Conservation (phyloP, 140 eudicot species). For the Erigeron philadelphicus region DNA sequence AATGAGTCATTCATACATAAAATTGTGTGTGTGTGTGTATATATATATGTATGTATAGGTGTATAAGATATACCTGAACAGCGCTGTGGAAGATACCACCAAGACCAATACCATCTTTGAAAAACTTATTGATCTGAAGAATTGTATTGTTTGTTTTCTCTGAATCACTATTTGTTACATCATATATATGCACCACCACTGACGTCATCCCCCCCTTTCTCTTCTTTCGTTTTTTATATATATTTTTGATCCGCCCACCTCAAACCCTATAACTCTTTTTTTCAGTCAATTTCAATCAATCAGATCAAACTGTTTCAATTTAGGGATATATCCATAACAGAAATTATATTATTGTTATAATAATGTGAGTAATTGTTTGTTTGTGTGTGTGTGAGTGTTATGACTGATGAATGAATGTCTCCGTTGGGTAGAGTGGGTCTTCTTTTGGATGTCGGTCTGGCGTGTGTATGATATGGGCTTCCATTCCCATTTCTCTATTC, state of each 20-base stretch:
- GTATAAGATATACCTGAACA: slow-evolving; percentile 54
- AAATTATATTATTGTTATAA: too few relatives aligned
- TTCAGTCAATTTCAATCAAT: background rate
- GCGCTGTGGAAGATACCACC: slow-evolving; percentile 98
- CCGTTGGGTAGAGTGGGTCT: too few relatives aligned
- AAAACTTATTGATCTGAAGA: slow-evolving; percentile 83
- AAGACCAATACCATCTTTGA: slow-evolving; percentile 93
- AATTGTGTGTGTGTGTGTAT: too few relatives aligned
- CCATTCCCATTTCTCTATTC: too few relatives aligned
- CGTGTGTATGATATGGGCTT: too few relatives aligned
- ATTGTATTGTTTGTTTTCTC: slow-evolving; percentile 87
- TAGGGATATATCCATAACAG: too few relatives aligned
- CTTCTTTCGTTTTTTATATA: background rate
- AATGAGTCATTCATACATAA: too few relatives aligned
- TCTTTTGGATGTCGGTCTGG: too few relatives aligned
- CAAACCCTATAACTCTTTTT: slow-evolving; percentile 29
- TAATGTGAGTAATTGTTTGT: too few relatives aligned
- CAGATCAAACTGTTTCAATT: too few relatives aligned
- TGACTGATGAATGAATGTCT: too few relatives aligned
- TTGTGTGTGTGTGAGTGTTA: too few relatives aligned
- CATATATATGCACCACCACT: slow-evolving; percentile 82
- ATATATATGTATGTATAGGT: background rate
- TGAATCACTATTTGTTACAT: slow-evolving; percentile 85
- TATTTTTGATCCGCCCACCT: background rate
- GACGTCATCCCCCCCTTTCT: slow-evolving; percentile 49